Evolutionary conservation across 2,329 filamentous ascomycete species (phyloP), one percentile per base, ranked within the genome.

Genomic region (Tolypocladium sp.): DNA sequence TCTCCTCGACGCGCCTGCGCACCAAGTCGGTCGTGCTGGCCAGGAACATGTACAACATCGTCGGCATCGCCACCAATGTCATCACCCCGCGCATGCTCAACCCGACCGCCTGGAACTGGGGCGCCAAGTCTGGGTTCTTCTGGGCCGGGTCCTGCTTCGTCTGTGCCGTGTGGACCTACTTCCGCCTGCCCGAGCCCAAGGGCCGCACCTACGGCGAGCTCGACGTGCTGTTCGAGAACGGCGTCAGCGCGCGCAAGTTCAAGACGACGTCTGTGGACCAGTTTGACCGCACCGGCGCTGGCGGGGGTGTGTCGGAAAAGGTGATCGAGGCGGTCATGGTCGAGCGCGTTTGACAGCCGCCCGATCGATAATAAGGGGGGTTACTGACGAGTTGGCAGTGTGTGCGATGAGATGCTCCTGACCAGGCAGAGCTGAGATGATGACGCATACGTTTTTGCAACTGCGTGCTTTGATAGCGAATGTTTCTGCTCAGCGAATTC

Each of bases 131-230:
- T 57, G 82, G 72, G 2, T 75, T 79, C 63, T 74, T 79, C 68
- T 79, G 76, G 73, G 74, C 72, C 10, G 73, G 65, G 41, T 73
- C 79, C 13, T 79, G 79, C 62, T 62, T 78, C 4, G 17, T 76
- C 4, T 79, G 78, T 40, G 69, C 77, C 2, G 56, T 75, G 1
- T 85, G 82, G 75, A 78, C 80, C 0, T 81, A 73, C 60, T 80
- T 80, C 65, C 78, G 77, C 22, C 71, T 82, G 6, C 81, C 81
- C 4, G 83, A 85, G 71, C 80, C 82, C 20, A 78, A 76, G 59
- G 80, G 76, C 8, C 75, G 79, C 42, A 81, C 79, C 0, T 79
- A 81, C 57, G 80, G 77, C 42, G 82, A 85, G 69, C 73, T 85
- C 2, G 82, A 85, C 57, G 69, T 79, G 13, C 68, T 86, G 60